Conservation (phyloP, 2,329 filamentous ascomycete species). For the Aureobasidium subglaciale region DNA sequence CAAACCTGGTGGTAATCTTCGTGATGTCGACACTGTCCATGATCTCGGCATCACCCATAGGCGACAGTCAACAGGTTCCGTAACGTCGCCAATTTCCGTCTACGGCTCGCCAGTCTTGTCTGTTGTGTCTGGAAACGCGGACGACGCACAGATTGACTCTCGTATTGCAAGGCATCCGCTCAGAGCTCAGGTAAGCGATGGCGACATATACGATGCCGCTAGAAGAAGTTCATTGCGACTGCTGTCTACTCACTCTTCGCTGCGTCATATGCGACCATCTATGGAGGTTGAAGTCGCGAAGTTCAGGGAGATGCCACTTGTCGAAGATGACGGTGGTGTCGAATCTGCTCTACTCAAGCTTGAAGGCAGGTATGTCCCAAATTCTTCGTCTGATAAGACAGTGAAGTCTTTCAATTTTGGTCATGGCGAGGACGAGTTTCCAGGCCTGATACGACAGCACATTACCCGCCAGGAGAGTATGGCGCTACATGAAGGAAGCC, state of each 20-base stretch:
- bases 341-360: constrained; percentile 89
- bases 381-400: not conserved
- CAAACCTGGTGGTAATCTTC: constrained; percentile 43
- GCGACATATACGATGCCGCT: not conserved
- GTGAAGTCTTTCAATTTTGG: not conserved
- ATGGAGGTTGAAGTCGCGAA: constrained; percentile 86
- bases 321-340: constrained; percentile 70
- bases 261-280: constrained; percentile 54
- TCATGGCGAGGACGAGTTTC: not conserved
- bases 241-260: constrained; percentile 48
- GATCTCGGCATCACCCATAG: constrained; percentile 37
- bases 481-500: not conserved
- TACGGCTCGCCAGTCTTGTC: constrained; percentile 11
- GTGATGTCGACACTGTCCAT: constrained; percentile 40
- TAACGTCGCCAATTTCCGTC: constrained; percentile 12
- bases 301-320: constrained; percentile 81
- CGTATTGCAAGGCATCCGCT: constrained; percentile 3
- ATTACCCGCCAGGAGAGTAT: not conserved
- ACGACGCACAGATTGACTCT: constrained; percentile 6
- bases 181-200: constrained; percentile 10
- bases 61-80: constrained; percentile 42
- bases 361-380: constrained; percentile 68
- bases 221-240: constrained; percentile 21
- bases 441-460: not conserved
- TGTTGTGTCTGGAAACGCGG: constrained; percentile 7